Conservation (phyloP, 805 yeast species). For the Danielia reshetovae region DNA sequence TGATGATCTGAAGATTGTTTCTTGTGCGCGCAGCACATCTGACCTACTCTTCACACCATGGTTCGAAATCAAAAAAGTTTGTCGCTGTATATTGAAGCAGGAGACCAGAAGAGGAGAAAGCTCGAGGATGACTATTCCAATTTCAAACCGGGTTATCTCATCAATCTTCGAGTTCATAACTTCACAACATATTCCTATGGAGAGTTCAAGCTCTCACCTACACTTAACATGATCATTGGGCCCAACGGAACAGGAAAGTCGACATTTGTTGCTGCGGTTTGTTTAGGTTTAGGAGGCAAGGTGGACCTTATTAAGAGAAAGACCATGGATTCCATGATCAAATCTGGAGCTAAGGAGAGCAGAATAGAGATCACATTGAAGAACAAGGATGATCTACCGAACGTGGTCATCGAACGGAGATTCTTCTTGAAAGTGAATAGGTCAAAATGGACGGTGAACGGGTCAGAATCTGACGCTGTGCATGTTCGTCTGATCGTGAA, state of each 20-base stretch:
- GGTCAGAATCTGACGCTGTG: slow-evolving; percentile 35
- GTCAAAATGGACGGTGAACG: slow-evolving; percentile 53
- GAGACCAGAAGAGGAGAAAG: slow-evolving; percentile 1
- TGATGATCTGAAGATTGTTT: too few species aligned
- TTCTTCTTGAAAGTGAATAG: slow-evolving; percentile 36
- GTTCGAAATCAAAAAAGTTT: too few species aligned
- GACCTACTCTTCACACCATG: too few species aligned
- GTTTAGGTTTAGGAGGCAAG: slow-evolving; percentile 82
- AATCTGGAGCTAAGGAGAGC: slow-evolving; percentile 52
- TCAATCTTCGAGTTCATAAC: slow-evolving; percentile 51
- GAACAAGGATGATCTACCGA: slow-evolving; percentile 29
- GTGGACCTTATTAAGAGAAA: slow-evolving; percentile 69
- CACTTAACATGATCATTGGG: slow-evolving; percentile 87
- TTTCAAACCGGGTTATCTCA: slow-evolving; percentile 43
- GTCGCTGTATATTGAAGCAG: too few species aligned
- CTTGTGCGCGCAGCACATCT: too few species aligned
- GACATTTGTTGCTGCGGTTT: slow-evolving; percentile 88
- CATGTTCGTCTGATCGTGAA: slow-evolving; percentile 43
- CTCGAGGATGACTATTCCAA: not conserved
- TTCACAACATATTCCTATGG: slow-evolving; percentile 68
- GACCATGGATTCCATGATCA: slow-evolving; percentile 65
- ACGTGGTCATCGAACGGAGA: slow-evolving; percentile 42
- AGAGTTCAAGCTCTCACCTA: slow-evolving; percentile 75
- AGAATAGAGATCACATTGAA: slow-evolving; percentile 50
- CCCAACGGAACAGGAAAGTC: slow-evolving; percentile 97